A percentile compares a stretch with the other conserved stretches of the same genome.
Conservation (phyloP, 2,329 filamentous ascomycete species). For the Curvularia lunata region DNA sequence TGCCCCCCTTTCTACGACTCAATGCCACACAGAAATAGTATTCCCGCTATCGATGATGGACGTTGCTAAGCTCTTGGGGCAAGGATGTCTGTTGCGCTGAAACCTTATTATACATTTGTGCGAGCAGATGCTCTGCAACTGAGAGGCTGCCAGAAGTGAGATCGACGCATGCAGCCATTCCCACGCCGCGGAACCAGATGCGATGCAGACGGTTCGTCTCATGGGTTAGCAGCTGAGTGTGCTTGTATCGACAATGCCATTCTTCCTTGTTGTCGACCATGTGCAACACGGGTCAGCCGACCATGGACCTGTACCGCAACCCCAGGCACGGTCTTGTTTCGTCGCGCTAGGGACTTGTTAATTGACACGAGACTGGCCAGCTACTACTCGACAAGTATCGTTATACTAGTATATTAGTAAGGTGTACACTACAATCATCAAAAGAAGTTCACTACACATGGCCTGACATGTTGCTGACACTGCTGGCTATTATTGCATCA, state of each 20-base stretch:
- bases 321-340: not conserved
- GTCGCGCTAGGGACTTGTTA: not conserved
- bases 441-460: not conserved
- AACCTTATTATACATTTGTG: conserved; percentile 1
- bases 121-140: not conserved
- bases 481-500: not conserved
- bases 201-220: not conserved
- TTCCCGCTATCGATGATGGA: conserved; percentile 13
- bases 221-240: conserved; percentile 4
- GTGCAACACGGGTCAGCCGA: conserved; percentile 6
- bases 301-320: not conserved
- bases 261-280: conserved; percentile 1
- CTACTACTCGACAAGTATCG: not conserved
- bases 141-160: not conserved
- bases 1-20: conserved; percentile 23
- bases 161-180: not conserved
- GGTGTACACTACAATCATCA: not conserved
- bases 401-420: not conserved
- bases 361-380: not conserved
- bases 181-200: not conserved
- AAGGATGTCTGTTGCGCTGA: conserved; percentile 1
- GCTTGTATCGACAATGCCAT: conserved; percentile 11
- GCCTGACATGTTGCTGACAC: not conserved
- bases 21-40: conserved; percentile 5
- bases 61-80: conserved; percentile 16